These are phyloP conservation scores for Corymbia calophylla DNA, from an alignment of 441 rosid species.

Conservation along the genomic window DNA sequence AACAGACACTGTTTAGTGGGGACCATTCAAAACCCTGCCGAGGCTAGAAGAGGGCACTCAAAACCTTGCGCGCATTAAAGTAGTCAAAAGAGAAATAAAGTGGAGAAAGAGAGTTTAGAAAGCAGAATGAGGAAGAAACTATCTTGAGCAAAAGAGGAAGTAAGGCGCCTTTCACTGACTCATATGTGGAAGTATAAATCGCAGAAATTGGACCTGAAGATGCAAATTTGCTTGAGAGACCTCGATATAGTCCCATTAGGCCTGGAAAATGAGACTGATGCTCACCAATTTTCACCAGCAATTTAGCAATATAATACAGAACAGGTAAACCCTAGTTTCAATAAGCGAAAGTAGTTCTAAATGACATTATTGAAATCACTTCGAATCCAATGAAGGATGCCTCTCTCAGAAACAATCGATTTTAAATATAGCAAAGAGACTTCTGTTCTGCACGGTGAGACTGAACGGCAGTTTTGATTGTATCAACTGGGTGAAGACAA, in stretches of 20 bases:
- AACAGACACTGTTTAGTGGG: background rate
- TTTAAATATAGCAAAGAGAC: slow-evolving; percentile 51
- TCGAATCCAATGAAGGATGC: slow-evolving; percentile 11
- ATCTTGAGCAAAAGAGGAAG: slow-evolving; percentile 74
- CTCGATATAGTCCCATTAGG: slow-evolving; percentile 62
- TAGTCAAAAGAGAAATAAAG: background rate
- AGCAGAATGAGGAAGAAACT: background rate
- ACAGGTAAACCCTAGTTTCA: background rate
- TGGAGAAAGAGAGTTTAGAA: background rate
- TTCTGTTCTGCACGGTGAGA: slow-evolving; percentile 60
- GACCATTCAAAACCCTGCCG: no score
- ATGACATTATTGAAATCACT: background rate
- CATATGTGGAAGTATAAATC: slow-evolving; percentile 71
- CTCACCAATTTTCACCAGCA: slow-evolving; percentile 4
- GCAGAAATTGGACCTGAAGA: slow-evolving; percentile 91
- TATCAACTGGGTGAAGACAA: slow-evolving; percentile 91
- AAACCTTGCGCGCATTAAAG: background rate
- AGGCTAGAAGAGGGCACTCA: background rate
- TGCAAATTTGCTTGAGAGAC: slow-evolving; percentile 65
- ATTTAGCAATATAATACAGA: background rate
- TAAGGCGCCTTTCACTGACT: slow-evolving; percentile 66
- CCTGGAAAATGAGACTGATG: slow-evolving; percentile 29
- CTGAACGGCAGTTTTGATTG: slow-evolving; percentile 74
- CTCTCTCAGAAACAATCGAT: slow-evolving; percentile 84
- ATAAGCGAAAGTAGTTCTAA: background rate